Evolutionary conservation across 192 early-diverging fungal genomes (phyloP), one percentile per base, ranked within the genome.

Genomic region (Coemansia sp.): DNA sequence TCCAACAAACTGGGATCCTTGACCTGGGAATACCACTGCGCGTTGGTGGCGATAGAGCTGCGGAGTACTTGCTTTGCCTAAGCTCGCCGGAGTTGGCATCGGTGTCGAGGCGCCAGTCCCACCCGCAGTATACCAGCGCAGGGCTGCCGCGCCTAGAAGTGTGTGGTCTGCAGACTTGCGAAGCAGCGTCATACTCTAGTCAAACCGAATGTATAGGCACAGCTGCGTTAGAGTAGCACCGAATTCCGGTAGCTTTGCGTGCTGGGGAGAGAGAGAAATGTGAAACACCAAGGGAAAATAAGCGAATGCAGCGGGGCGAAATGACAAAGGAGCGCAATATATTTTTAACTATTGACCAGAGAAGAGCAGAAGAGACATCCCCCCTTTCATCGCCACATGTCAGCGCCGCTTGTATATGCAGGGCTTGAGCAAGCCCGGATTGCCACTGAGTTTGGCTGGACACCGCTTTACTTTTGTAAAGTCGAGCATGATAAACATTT

Each of bases 401-500:
- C 67, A 80, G 43, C 78, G 69, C 10, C 83, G 80, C 66, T 88
- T 88, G 73, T 88, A 88, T 38, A 88, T 84, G 65, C 86, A 88
- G 8, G 86, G 86, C 78, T 88, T 88, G 45, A 88, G 79, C 41
- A 78, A 61, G 27, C 37, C 63, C 3, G 50, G 38, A 1, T 68
- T 65, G 18, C 22, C 43, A 20, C 60, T 39, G 47, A 65, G 18
- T 61, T 76, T 84, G 30, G 78, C 66, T 4, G 69, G 71, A 11
- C 58, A 64, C 15, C 62, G 68, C 20, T 59, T 58, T 41, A 64
- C 67, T 34, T 78, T 98, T 89, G 66, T 71, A 62, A 96, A 94
- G 38, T 95, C 89, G 24, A 98, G 84, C 74, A 96, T 81, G 44
- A 94, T 87, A 87, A 98, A 98, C 96, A 98, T 98, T 63, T 94